These are phyloP conservation scores for Biscutella laevigata DNA, from an alignment of 441 rosid genomes.

Conservation along the genomic window DNA sequence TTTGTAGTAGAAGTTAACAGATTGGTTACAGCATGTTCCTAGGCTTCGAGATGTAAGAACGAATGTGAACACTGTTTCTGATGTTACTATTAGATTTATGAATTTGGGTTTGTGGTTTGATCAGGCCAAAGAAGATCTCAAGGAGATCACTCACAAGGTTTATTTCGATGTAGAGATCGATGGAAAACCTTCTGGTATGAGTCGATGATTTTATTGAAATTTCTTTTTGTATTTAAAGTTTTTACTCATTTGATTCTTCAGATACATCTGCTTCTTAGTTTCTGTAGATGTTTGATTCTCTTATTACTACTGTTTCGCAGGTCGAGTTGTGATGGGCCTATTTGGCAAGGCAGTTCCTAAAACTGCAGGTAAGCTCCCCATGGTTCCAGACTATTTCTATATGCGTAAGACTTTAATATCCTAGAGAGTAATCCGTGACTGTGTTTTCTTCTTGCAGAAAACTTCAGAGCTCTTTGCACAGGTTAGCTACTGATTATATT, in stretches of 20 bases:
- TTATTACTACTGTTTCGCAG: slow-evolving; percentile 21
- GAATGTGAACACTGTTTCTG: background rate
- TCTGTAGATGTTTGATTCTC: slow-evolving; percentile 11
- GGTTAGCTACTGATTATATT: slow-evolving; percentile 28
- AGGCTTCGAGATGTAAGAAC: background rate
- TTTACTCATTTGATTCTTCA: background rate
- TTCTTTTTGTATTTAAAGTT: too few relatives aligned
- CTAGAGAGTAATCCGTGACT: slow-evolving; percentile 2
- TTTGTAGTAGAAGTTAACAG: background rate
- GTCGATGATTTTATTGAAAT: background rate
- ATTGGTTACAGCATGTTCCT: background rate
- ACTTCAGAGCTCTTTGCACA: slow-evolving; percentile 67
- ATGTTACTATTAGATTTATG: background rate
- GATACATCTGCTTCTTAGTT: background rate
- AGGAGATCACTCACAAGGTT: slow-evolving; percentile 58
- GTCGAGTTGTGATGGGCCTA: slow-evolving; percentile 57
- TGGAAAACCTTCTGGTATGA: slow-evolving; percentile 60
- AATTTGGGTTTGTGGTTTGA: background rate
- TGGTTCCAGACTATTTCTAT: background rate
- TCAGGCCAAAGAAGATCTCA: slow-evolving; percentile 47
- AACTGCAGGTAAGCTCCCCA: slow-evolving; percentile 41
- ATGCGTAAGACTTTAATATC: background rate
- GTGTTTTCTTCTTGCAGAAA: slow-evolving; percentile 40
- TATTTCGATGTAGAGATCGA: slow-evolving; percentile 58
- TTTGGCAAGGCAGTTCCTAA: slow-evolving; percentile 61